Percentiles rank a stretch among this genome's conserved stretches.
phyloP scores from a whole-genome alignment of 257 asterid genomes.

The Capsicum rhomboideum region DNA sequence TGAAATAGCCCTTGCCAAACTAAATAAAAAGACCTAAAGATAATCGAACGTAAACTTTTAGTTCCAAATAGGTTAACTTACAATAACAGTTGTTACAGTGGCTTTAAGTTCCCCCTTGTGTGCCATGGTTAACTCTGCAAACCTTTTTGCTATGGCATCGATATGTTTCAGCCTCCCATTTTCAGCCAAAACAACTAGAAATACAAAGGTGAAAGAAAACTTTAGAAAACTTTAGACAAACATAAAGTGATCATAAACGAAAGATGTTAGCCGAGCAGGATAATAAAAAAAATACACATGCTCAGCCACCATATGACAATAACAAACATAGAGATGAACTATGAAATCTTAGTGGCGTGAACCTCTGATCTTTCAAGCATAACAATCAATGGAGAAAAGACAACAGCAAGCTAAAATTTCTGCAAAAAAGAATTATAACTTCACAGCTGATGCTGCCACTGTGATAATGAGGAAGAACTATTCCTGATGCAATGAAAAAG shows the following conservation, averaged over 20 bases:
- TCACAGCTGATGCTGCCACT: background rate
- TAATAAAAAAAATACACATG: background rate
- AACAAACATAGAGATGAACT: background rate
- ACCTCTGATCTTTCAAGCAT: background rate
- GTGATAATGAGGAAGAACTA: background rate
- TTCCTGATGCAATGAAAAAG: background rate
- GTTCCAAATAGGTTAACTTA: slow-evolving; percentile 30
- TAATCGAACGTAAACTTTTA: background rate
- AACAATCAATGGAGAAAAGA: background rate
- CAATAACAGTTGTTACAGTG: slow-evolving; percentile 77
- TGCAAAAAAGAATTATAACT: background rate
- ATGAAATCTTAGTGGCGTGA: background rate
- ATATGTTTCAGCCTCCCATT: slow-evolving; percentile 63
- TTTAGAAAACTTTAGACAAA: background rate
- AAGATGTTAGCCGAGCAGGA: background rate
- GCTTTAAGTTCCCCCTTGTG: slow-evolving; percentile 85
- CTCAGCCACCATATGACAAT: background rate
- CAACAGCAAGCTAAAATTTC: background rate
- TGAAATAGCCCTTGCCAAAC: background rate
- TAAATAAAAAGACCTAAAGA: background rate
- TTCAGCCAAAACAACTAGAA: slow-evolving; percentile 61
- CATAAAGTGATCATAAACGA: background rate
- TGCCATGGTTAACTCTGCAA: slow-evolving; percentile 77
- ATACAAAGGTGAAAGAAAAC: slow-evolving; percentile 3
- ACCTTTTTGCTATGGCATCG: slow-evolving; percentile 40